Conservation (phyloP, 495 filamentous ascomycete species). For the Talaromyces liani region DNA sequence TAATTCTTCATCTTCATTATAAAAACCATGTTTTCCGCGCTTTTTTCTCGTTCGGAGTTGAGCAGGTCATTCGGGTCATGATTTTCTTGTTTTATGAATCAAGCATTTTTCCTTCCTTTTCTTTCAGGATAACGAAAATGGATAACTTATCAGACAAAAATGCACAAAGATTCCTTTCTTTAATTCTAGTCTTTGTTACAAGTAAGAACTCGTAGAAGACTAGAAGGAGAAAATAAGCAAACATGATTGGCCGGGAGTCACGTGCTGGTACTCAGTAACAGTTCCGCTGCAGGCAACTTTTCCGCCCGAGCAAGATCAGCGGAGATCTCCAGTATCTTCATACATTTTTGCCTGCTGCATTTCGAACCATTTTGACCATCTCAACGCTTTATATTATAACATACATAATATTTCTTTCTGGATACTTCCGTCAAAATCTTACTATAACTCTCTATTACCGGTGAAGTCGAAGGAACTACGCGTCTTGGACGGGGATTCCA, state of each 20-base stretch:
- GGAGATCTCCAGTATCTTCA: neutral
- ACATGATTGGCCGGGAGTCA: neutral
- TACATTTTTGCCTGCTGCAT: neutral
- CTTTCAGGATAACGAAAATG: neutral
- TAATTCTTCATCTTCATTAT: neutral
- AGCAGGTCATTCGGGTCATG: neutral
- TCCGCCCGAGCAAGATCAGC: neutral
- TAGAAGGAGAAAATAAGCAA: neutral
- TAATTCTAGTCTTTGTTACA: neutral
- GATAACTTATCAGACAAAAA: neutral
- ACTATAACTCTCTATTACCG: neutral
- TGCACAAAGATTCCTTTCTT: neutral
- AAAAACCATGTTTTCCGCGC: neutral
- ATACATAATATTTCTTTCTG: neutral
- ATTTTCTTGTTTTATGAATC: conserved; percentile 1
- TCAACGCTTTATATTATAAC: neutral
- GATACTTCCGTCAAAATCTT: neutral
- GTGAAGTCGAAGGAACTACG: neutral
- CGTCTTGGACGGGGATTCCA: neutral
- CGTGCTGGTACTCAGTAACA: neutral
- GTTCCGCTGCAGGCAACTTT: neutral
- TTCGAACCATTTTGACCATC: neutral
- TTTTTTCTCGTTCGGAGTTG: neutral
- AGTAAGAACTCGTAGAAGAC: neutral
- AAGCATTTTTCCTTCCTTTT: neutral